Conservation (phyloP, 352 stramenopile species). For the Halophytophthora batemanensis region DNA sequence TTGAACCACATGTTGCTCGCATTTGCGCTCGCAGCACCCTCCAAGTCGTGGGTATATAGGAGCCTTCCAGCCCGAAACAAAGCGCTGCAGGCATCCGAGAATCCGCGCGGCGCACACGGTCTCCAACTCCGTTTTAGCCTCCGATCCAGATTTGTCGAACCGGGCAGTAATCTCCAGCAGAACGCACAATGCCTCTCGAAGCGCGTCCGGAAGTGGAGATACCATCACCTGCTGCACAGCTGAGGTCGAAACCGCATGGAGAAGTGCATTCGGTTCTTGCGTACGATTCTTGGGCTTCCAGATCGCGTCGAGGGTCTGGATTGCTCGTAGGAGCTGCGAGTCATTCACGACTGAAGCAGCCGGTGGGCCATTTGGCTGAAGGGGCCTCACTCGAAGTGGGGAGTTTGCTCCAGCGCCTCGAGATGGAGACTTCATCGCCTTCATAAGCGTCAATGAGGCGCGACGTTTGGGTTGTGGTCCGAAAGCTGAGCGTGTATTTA, state of each 20-base stretch:
- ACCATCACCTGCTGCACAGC: neutral
- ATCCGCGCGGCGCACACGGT: slow-evolving; percentile 35
- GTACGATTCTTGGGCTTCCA: slow-evolving; percentile 8
- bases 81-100: slow-evolving; percentile 35
- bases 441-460: neutral
- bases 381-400: neutral
- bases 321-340: slow-evolving; percentile 31
- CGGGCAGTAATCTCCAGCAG: slow-evolving; percentile 26
- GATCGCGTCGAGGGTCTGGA: slow-evolving; percentile 37
- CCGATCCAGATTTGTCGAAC: slow-evolving; percentile 14
- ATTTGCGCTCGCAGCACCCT: slow-evolving; percentile 21
- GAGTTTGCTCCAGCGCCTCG: neutral
- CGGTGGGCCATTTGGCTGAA: neutral
- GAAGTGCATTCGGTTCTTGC: neutral
- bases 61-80: slow-evolving; percentile 11
- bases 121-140: slow-evolving; percentile 16
- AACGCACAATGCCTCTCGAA: slow-evolving; percentile 24
- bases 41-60: slow-evolving; percentile 3
- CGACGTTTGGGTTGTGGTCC: neutral
- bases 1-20: slow-evolving; percentile 24
- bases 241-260: neutral
- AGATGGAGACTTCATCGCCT: slow-evolving; percentile 9
- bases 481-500: slow-evolving; percentile 22
- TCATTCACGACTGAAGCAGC: slow-evolving; percentile 14
- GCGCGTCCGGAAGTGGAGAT: slow-evolving; percentile 4